phyloP scores from a whole-genome alignment of 2,329 filamentous ascomycete species.

The Pseudogymnoascus verrucosus region DNA sequence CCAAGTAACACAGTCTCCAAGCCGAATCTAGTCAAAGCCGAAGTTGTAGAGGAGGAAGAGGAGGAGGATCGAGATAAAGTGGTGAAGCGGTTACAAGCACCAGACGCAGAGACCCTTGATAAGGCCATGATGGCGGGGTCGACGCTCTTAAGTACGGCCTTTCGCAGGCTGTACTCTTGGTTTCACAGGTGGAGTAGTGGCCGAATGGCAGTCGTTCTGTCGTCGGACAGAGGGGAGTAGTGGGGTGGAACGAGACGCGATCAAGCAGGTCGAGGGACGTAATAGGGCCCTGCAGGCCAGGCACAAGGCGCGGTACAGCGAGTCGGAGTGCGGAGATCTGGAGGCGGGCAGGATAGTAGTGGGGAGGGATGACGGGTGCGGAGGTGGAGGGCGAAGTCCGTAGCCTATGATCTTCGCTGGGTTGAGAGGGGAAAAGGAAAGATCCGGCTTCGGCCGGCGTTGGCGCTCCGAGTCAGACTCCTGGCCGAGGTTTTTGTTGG shows the following conservation, averaged over 20 bases:
- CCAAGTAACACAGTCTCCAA: background rate
- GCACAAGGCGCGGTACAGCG: background rate
- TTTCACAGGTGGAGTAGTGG: background rate
- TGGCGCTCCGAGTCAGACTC: background rate
- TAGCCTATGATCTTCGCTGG: constrained; percentile 2
- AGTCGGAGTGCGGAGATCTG: constrained; percentile 5
- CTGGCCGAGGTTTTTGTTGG: background rate
- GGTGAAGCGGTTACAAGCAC: constrained; percentile 5
- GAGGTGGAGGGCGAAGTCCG: constrained; percentile 13
- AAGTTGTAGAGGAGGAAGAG: background rate
- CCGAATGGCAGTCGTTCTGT: background rate
- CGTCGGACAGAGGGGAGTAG: background rate
- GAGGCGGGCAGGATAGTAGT: constrained; percentile 20
- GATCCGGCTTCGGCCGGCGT: background rate
- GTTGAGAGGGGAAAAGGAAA: background rate
- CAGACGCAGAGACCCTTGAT: background rate
- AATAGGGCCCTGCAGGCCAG: background rate
- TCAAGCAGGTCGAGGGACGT: background rate
- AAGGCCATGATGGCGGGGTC: constrained; percentile 3
- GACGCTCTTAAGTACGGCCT: background rate
- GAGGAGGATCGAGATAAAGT: background rate
- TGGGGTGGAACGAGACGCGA: background rate
- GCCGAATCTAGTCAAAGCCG: background rate
- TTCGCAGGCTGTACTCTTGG: background rate
- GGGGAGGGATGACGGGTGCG: constrained; percentile 22